Percentiles rank a stretch among this genome's conserved stretches.
Evolutionary conservation across 345 rosid genomes (phyloP).

Genomic region (Anacardium occidentale): DNA sequence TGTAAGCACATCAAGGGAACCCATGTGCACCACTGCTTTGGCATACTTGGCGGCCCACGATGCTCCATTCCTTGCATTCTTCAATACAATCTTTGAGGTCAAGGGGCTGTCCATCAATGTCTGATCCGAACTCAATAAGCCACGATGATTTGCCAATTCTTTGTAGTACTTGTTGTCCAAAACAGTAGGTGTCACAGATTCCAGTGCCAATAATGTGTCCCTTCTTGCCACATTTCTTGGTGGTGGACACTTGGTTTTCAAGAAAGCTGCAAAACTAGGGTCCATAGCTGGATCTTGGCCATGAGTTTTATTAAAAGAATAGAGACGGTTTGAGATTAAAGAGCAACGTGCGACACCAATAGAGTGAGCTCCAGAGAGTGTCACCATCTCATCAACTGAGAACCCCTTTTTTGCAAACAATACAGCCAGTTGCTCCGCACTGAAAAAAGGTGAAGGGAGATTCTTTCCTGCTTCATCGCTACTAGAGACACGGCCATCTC

Average conservation of each 20-base stretch:
- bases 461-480: slow-evolving; percentile 23
- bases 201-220: slow-evolving; percentile 25
- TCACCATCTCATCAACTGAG: slow-evolving; percentile 45
- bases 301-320: slow-evolving; percentile 34
- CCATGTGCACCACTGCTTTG: slow-evolving; percentile 42
- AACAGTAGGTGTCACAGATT: slow-evolving; percentile 23
- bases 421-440: slow-evolving; percentile 28
- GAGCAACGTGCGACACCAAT: slow-evolving; percentile 45
- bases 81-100: slow-evolving; percentile 28
- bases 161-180: slow-evolving; percentile 46
- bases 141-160: slow-evolving; percentile 26
- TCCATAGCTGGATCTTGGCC: slow-evolving; percentile 41
- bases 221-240: not conserved
- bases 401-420: slow-evolving; percentile 37
- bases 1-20: slow-evolving; percentile 35
- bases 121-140: slow-evolving; percentile 42
- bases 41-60: slow-evolving; percentile 34
- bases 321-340: slow-evolving; percentile 36
- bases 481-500: slow-evolving; percentile 40
- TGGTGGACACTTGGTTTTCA: slow-evolving; percentile 43
- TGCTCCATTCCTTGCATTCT: slow-evolving; percentile 26
- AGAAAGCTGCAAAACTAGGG: slow-evolving; percentile 22
- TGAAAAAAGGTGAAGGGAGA: slow-evolving; percentile 31
- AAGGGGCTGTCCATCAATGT: slow-evolving; percentile 27
- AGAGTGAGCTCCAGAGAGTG: slow-evolving; percentile 51